Conservation (phyloP, 805 yeast species). For the Kurtzmaniella fragi region DNA sequence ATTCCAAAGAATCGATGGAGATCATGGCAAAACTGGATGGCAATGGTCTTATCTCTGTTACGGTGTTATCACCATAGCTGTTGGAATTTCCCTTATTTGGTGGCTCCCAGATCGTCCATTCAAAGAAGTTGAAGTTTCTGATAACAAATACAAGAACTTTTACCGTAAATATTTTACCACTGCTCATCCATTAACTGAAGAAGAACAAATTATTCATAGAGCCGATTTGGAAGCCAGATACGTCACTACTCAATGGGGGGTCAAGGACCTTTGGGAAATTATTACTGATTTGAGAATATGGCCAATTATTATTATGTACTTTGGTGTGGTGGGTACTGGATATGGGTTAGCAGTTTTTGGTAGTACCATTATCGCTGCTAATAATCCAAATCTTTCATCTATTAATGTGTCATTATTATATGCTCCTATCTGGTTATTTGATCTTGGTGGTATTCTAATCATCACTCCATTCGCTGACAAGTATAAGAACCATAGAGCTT, state of each 20-base stretch:
- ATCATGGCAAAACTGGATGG: constrained; percentile 71
- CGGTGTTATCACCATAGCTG: constrained; percentile 61
- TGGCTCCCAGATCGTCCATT: constrained; percentile 84
- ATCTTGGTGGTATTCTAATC: constrained; percentile 64
- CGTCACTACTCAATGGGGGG: constrained; percentile 46
- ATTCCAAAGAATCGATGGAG: constrained; percentile 76
- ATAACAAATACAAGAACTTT: constrained; percentile 11
- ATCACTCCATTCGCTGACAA: constrained; percentile 80
- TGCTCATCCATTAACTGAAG: constrained; percentile 44
- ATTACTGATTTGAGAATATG: constrained; percentile 63
- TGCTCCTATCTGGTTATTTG: constrained; percentile 91
- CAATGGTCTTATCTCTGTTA: constrained; percentile 81
- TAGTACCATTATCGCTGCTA: constrained; percentile 63
- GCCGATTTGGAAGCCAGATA: constrained; percentile 56
- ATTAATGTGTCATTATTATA: constrained; percentile 70
- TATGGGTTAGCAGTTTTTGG: constrained; percentile 83
- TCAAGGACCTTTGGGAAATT: constrained; percentile 51
- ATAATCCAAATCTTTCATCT: constrained; percentile 58
- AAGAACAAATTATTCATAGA: constrained; percentile 54
- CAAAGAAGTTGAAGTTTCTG: constrained; percentile 7
- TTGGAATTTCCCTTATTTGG: constrained; percentile 64
- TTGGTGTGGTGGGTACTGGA: constrained; percentile 92
- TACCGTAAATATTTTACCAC: constrained; percentile 26
- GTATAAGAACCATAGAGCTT: constrained; percentile 52
- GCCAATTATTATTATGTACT: constrained; percentile 84